phyloP scores from a whole-genome alignment of 164 flowering plant genomes.

The Santalum album region DNA sequence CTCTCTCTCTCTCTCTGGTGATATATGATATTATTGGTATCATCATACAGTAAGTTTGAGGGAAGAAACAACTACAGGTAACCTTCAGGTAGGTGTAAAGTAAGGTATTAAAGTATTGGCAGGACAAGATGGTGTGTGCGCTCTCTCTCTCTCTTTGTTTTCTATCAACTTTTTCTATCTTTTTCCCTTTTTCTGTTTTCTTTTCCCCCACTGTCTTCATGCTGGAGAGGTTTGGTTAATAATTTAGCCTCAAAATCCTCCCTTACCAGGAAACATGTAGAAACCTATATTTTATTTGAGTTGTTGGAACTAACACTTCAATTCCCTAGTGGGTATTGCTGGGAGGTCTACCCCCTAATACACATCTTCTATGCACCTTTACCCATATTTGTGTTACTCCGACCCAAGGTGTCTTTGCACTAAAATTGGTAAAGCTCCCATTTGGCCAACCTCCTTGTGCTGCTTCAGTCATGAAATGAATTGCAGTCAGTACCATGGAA shows the following conservation, averaged over 20 bases:
- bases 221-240: not conserved
- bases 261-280: not conserved
- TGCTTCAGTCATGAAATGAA: too few relatives aligned
- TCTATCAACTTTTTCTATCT: not conserved
- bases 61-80: not conserved
- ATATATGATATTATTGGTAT: not conserved
- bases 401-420: not conserved
- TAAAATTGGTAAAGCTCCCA: not conserved
- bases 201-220: not conserved
- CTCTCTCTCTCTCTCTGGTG: too few relatives aligned
- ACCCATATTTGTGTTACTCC: not conserved
- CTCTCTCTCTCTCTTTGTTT: not conserved
- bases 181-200: not conserved
- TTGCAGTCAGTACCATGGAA: too few relatives aligned
- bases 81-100: conserved; percentile 1
- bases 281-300: not conserved
- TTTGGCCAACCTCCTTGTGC: not conserved
- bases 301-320: not conserved
- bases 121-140: not conserved
- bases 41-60: not conserved
- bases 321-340: not conserved
- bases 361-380: not conserved
- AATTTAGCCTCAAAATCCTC: not conserved
- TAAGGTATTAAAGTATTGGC: not conserved
- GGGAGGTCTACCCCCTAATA: not conserved